phyloP scores from a whole-genome alignment of 2,329 filamentous ascomycete species.

The Sporothrix globosa region DNA sequence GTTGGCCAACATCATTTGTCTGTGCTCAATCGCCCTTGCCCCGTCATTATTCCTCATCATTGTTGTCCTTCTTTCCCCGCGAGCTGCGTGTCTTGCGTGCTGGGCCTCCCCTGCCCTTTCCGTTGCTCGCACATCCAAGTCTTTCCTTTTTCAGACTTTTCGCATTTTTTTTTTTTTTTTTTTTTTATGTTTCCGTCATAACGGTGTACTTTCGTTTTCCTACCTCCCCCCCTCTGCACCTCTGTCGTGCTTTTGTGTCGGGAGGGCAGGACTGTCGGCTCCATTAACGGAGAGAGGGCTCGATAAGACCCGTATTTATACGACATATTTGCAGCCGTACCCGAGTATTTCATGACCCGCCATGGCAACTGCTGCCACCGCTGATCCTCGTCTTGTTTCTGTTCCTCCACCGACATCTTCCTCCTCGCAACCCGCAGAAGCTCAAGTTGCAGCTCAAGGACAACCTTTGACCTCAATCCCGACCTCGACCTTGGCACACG shows the following conservation, averaged over 20 bases:
- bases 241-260: constrained; percentile 18
- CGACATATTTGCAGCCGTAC: neutral
- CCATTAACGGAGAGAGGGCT: neutral
- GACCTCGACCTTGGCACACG: neutral
- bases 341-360: neutral
- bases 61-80: constrained; percentile 6
- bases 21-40: constrained; percentile 3
- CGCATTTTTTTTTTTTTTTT: neutral
- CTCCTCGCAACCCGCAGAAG: neutral
- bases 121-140: neutral
- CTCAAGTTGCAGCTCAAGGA: neutral
- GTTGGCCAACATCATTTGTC: constrained; percentile 22
- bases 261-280: neutral
- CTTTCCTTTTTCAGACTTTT: constrained; percentile 20
- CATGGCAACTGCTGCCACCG: constrained; percentile 20
- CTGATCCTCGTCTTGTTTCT: constrained; percentile 17
- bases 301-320: neutral
- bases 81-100: constrained; percentile 6
- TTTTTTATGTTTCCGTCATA: neutral
- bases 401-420: neutral
- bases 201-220: neutral
- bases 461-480: neutral
- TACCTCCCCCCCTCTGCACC: neutral
- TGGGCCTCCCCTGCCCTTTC: constrained; percentile 7
- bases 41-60: neutral